phyloP scores from a whole-genome alignment of 768 basidiomycete species.

The Podaxis pistillaris region DNA sequence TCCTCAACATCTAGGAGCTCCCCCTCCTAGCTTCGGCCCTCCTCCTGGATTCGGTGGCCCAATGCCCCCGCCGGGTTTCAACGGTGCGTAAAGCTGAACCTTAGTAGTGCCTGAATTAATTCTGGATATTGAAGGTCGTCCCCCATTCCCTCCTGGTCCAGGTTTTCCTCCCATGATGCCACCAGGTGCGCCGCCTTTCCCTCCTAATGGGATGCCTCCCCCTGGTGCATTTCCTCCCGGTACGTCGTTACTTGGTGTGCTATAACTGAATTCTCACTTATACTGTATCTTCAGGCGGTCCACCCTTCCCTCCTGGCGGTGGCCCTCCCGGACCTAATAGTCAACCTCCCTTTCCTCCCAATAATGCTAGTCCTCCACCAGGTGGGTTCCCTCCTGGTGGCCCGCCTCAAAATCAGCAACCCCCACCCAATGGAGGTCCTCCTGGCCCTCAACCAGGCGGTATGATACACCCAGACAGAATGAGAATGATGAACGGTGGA shows the following conservation, averaged over 20 bases:
- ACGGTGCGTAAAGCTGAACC: conserved; percentile 36
- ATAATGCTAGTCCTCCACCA: conserved; percentile 27
- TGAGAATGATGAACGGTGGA: conserved; percentile 68
- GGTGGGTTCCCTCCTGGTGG: conserved; percentile 28
- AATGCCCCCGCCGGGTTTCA: conserved; percentile 54
- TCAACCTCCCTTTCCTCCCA: conserved; percentile 48
- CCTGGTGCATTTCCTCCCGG: conserved; percentile 37
- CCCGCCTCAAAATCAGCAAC: conserved; percentile 31
- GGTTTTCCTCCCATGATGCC: conserved; percentile 53
- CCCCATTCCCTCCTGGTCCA: conserved; percentile 70
- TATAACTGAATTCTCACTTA: conserved; percentile 20
- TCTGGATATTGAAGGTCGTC: conserved; percentile 43
- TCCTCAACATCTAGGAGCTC: conserved; percentile 70
- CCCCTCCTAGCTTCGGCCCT: conserved; percentile 45
- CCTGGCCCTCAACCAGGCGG: conserved; percentile 33
- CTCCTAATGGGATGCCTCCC: conserved; percentile 50
- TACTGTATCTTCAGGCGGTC: conserved; percentile 28
- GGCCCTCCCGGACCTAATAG: conserved; percentile 39
- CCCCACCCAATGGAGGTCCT: conserved; percentile 24
- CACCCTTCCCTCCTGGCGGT: conserved; percentile 55
- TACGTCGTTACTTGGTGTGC: conserved; percentile 37
- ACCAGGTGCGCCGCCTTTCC: conserved; percentile 70
- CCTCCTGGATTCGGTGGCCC: conserved; percentile 50
- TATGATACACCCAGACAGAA: conserved; percentile 81
- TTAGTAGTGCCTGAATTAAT: not conserved